Conservation (phyloP, 2,329 filamentous ascomycete species). For the Calonectria pteridis region DNA sequence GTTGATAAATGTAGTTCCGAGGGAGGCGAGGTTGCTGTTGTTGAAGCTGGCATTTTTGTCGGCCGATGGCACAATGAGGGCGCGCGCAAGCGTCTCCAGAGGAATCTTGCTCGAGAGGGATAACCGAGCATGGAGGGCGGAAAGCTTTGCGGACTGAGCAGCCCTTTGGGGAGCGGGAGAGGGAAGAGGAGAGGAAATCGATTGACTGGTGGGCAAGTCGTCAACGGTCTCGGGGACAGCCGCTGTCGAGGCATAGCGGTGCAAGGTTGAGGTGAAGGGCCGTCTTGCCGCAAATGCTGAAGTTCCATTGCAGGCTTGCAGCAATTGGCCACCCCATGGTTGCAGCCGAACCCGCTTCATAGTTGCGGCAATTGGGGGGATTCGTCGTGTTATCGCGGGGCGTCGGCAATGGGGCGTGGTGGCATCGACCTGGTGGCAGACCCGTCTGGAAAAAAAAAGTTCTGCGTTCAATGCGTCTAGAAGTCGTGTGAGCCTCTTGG, state of each 20-base stretch:
- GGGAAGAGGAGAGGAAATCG: slow-evolving; percentile 61
- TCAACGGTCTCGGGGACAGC: slow-evolving; percentile 40
- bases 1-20: slow-evolving; percentile 86
- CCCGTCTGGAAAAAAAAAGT: slow-evolving; percentile 53
- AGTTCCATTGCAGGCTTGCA: slow-evolving; percentile 47
- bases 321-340: slow-evolving; percentile 57
- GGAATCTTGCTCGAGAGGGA: slow-evolving; percentile 85
- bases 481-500: slow-evolving; percentile 52
- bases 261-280: slow-evolving; percentile 39
- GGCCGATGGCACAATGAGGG: slow-evolving; percentile 87
- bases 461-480: slow-evolving; percentile 45
- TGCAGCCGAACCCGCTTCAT: slow-evolving; percentile 60
- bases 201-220: slow-evolving; percentile 33
- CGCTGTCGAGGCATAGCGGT: slow-evolving; percentile 50
- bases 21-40: slow-evolving; percentile 84
- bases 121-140: slow-evolving; percentile 91
- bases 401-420: slow-evolving; percentile 29
- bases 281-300: slow-evolving; percentile 38
- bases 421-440: slow-evolving; percentile 25
- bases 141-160: slow-evolving; percentile 84
- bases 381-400: slow-evolving; percentile 17
- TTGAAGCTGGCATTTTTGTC: slow-evolving; percentile 86
- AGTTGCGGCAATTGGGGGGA: slow-evolving; percentile 32
- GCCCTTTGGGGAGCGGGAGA: slow-evolving; percentile 79
- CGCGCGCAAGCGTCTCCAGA: slow-evolving; percentile 85